These are phyloP conservation scores for Calophaca sinica DNA, from an alignment of 306 rosid species.

Conservation along the genomic window DNA sequence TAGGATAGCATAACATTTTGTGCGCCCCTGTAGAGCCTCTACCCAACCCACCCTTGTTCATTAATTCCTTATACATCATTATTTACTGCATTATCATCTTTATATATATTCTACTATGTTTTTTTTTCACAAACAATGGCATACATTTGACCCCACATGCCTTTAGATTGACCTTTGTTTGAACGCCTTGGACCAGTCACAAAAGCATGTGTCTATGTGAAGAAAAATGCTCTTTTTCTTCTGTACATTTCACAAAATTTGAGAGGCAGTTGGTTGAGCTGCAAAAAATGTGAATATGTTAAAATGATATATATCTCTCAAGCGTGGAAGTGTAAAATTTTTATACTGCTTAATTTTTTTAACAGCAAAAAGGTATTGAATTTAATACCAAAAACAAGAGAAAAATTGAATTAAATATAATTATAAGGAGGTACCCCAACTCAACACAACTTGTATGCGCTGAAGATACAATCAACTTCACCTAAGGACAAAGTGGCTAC, in stretches of 20 bases:
- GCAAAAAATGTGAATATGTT: not conserved
- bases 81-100: slow-evolving; percentile 57
- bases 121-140: slow-evolving; percentile 18
- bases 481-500: too few species aligned
- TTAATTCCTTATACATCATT: slow-evolving; percentile 32
- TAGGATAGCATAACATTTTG: slow-evolving; percentile 67
- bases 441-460: too few species aligned
- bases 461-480: too few species aligned
- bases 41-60: slow-evolving; percentile 48
- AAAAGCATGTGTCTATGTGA: slow-evolving; percentile 19
- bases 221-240: not conserved
- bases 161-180: slow-evolving; percentile 33
- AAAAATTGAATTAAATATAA: too few species aligned
- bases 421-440: too few species aligned
- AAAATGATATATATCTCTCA: not conserved
- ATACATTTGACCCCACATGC: slow-evolving; percentile 49
- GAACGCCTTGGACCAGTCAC: slow-evolving; percentile 27
- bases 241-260: not conserved
- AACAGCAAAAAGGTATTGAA: too few species aligned
- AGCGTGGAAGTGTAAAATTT: too few species aligned
- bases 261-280: not conserved
- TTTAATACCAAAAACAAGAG: too few species aligned
- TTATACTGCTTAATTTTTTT: too few species aligned
- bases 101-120: slow-evolving; percentile 36
- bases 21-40: slow-evolving; percentile 56